Evolutionary conservation across 805 yeast genomes (phyloP), one percentile per base, ranked within the genome.

Genomic region (Candida sithepensis): DNA sequence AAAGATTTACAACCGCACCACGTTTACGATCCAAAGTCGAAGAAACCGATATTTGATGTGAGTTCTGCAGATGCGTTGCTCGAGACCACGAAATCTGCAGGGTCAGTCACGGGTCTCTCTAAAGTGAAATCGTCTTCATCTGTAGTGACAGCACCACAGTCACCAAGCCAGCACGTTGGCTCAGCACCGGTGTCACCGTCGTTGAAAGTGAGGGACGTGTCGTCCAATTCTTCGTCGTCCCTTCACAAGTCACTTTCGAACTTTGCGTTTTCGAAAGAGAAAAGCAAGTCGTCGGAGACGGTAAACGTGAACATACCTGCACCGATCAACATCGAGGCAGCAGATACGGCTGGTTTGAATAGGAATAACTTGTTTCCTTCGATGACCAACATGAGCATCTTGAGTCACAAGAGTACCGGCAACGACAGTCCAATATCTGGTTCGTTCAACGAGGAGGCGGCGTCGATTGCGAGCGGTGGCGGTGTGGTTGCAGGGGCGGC

Each of bases 131-230:
- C 41, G 18, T 18, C 41, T n/a, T n/a, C n/a, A n/a, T n/a, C n/a
- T n/a, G n/a, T n/a, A 12, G 3, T 28, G 42, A 7, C 32, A n/a
- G 19, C 42, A 8, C 24, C 20, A 39, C 42, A 33, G 28, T 37
- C 24, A 22, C 34, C 34, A 30, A 30, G 14, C 34, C 34, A 8
- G 30, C 23, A 39, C 24, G 20, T 22, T 24, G 8, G 8, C 9
- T 23, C 37, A 10, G 16, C 43, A 26, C 45, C 52, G 24, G 40
- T 37, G 14, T 28, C 30, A 9, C 36, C 10, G n/a, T 34, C 45
- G 23, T 26, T 40, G 3, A 28, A 40, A 16, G n/a, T 9, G 6
- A 12, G 38, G 6, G 38, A 18, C 6, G 4, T 8, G 18, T 5
- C 9, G 16, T 7, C 21, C 10, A n/a, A n/a, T n/a, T n/a, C n/a